Percentiles rank a stretch among this genome's conserved stretches.
phyloP scores from a whole-genome alignment of 1,284 basidiomycete genomes.

The Leucoagaricus sp. region DNA sequence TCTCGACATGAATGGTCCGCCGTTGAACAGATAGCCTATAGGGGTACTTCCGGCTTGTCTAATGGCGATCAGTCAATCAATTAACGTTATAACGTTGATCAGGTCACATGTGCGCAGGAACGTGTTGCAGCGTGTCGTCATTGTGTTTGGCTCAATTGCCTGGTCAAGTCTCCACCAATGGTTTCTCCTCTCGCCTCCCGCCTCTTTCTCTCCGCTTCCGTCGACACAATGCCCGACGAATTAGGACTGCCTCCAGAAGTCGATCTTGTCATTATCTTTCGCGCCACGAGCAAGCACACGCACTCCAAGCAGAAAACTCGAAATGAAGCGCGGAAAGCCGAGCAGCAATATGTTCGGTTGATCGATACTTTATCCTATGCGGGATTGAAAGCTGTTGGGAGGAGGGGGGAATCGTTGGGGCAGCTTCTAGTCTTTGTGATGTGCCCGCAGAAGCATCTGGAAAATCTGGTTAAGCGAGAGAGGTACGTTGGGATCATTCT shows the following conservation, averaged over 20 bases:
- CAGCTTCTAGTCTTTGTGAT: slow-evolving; percentile 82
- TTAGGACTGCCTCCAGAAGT: slow-evolving; percentile 44
- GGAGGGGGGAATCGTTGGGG: slow-evolving; percentile 72
- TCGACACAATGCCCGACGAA: neutral
- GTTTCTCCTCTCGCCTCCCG: neutral
- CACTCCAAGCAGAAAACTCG: slow-evolving; percentile 61
- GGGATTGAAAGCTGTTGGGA: slow-evolving; percentile 70
- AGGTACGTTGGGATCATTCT: slow-evolving; percentile 49
- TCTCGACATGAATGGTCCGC: too few species aligned
- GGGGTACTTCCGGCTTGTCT: neutral
- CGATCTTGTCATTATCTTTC: slow-evolving; percentile 74
- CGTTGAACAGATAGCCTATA: neutral
- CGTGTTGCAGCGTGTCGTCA: slow-evolving; percentile 17
- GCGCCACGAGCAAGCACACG: slow-evolving; percentile 47
- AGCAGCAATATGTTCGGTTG: slow-evolving; percentile 67
- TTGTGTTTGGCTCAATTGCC: neutral
- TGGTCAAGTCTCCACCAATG: neutral
- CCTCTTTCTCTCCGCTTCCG: neutral
- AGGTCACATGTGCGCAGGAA: slow-evolving; percentile 1
- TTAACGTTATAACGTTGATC: neutral
- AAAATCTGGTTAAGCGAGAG: slow-evolving; percentile 72
- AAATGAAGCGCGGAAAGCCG: slow-evolving; percentile 60
- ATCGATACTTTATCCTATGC: slow-evolving; percentile 60
- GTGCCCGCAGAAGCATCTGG: slow-evolving; percentile 65
- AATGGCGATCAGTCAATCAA: neutral